phyloP scores from a whole-genome alignment of 176 grass and related monocot genomes.

The Avena sativa region DNA sequence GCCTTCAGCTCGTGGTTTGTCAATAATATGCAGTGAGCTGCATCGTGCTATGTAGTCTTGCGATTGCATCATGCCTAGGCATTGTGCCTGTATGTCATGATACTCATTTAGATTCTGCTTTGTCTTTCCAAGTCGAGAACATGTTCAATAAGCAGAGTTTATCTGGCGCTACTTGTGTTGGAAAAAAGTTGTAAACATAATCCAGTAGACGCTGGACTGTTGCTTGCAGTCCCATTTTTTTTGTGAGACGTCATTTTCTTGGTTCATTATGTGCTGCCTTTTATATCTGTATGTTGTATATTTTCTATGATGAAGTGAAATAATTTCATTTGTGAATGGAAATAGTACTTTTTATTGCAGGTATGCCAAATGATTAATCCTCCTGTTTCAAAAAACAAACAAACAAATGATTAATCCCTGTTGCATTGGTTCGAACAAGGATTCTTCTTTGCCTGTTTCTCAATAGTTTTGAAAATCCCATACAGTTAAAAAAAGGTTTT shows the following conservation, averaged over 20 bases:
- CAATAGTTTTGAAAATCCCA: neutral
- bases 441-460: neutral
- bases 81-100: conserved; percentile 6
- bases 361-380: neutral
- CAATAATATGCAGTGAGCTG: conserved; percentile 49
- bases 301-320: neutral
- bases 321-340: neutral
- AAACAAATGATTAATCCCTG: too few species aligned
- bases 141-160: conserved; percentile 27
- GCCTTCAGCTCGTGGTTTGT: neutral
- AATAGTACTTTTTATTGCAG: neutral
- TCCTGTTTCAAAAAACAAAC: too few species aligned
- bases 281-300: neutral
- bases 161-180: neutral
- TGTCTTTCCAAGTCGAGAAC: neutral
- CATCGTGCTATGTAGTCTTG: conserved; percentile 22
- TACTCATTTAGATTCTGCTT: conserved; percentile 16
- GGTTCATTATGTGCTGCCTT: neutral
- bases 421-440: neutral
- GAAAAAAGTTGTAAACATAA: neutral
- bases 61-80: conserved; percentile 23
- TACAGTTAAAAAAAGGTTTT: too few species aligned
- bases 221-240: neutral
- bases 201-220: neutral
- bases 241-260: neutral